Percentiles rank a stretch among this genome's conserved stretches.
phyloP scores from a whole-genome alignment of 345 rosid species.

The Triadica sebifera region DNA sequence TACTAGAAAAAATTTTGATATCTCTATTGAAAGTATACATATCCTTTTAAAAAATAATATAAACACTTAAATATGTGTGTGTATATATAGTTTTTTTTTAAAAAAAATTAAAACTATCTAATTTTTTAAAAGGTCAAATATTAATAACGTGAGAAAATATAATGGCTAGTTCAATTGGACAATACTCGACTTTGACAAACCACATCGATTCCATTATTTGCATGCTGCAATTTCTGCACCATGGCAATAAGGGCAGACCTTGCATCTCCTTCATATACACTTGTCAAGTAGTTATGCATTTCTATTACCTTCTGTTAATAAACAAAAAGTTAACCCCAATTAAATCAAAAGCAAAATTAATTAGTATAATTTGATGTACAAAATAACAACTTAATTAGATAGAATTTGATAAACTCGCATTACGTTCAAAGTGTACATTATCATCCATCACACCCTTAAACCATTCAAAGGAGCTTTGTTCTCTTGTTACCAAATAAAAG shows the following conservation, averaged over 20 bases:
- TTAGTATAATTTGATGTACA: background rate
- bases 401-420: conserved; percentile 33
- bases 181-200: conserved; percentile 86
- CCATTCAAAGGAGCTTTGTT: conserved; percentile 96
- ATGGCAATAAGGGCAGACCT: conserved; percentile 89
- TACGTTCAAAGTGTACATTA: conserved; percentile 66
- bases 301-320: conserved; percentile 67
- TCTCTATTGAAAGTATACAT: too few relatives aligned
- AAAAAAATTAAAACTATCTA: too few relatives aligned
- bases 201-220: conserved; percentile 85
- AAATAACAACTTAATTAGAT: background rate
- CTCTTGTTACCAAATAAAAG: conserved; percentile 95
- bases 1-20: too few relatives aligned
- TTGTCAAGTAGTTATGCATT: conserved; percentile 96
- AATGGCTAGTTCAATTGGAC: background rate
- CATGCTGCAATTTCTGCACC: conserved; percentile 93
- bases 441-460: conserved; percentile 99
- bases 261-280: conserved; percentile 97
- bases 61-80: too few relatives aligned
- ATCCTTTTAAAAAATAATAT: too few relatives aligned
- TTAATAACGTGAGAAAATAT: too few relatives aligned
- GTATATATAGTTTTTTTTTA: too few relatives aligned
- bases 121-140: too few relatives aligned
- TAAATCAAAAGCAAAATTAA: background rate
- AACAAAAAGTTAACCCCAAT: background rate